Evolutionary conservation across 2,329 filamentous ascomycete species (phyloP).

Genomic region (Westerdykella ornata): DNA sequence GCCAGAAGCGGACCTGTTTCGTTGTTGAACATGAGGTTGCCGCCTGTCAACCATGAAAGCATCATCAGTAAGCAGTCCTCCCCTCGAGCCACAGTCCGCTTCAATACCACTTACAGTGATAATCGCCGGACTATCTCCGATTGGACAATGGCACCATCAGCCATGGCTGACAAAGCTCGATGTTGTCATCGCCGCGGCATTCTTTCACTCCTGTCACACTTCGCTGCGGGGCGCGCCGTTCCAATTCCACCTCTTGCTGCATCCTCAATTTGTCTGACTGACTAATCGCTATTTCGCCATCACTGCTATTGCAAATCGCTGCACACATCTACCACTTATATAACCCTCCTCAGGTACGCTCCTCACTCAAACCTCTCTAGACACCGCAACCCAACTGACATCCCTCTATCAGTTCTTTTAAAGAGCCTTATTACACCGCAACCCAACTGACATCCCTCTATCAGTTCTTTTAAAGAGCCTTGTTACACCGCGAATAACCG

Average conservation of each 20-base stretch:
- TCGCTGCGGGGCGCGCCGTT: constrained; percentile 25
- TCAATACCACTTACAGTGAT: too few relatives aligned
- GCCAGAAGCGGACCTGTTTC: too few relatives aligned
- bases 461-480: not conserved
- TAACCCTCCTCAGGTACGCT: not conserved
- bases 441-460: not conserved
- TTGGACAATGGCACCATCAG: not conserved
- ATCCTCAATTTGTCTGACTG: not conserved
- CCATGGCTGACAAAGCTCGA: not conserved
- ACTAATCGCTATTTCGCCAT: too few relatives aligned
- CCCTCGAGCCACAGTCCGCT: too few relatives aligned
- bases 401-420: not conserved
- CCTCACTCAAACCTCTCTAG: not conserved
- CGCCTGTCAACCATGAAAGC: too few relatives aligned
- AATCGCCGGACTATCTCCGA: constrained; percentile 5
- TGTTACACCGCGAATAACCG: constrained; percentile 1
- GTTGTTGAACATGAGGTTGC: too few relatives aligned
- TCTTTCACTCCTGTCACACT: constrained; percentile 3
- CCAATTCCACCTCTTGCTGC: not conserved
- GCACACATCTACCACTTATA: not conserved
- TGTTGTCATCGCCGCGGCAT: constrained; percentile 12
- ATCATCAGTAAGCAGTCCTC: too few relatives aligned
- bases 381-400: not conserved
- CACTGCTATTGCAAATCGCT: too few relatives aligned
- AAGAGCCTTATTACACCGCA: not conserved